These are phyloP conservation scores for Turnera subulata DNA, from an alignment of 345 rosid genomes.

Conservation along the genomic window DNA sequence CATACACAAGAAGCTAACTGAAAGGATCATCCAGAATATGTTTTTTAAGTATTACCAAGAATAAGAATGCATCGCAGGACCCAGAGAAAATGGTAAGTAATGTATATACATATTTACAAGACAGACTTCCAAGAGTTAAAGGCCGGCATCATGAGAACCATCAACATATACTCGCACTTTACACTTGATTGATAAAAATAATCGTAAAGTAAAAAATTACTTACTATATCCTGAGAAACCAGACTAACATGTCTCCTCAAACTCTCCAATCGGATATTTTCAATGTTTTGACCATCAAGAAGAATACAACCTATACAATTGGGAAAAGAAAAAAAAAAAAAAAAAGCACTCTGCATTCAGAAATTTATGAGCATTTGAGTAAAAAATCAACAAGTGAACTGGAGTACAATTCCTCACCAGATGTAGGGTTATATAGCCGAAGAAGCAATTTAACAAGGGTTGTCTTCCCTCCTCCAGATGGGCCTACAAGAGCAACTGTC, in stretches of 20 bases:
- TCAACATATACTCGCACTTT: too few relatives aligned
- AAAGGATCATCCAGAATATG: slow-evolving; percentile 8
- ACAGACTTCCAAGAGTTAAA: neutral
- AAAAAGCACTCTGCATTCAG: too few relatives aligned
- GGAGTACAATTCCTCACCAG: slow-evolving; percentile 42
- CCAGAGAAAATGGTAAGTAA: too few relatives aligned
- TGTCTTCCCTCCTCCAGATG: slow-evolving; percentile 98
- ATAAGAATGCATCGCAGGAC: too few relatives aligned
- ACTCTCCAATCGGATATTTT: slow-evolving; percentile 52
- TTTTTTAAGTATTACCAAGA: neutral
- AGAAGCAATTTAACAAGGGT: slow-evolving; percentile 92
- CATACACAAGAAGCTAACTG: slow-evolving; percentile 12
- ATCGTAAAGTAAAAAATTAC: slow-evolving; percentile 1
- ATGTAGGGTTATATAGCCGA: slow-evolving; percentile 74
- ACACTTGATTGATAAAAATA: too few relatives aligned
- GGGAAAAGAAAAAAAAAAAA: slow-evolving; percentile 2
- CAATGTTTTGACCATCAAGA: slow-evolving; percentile 60
- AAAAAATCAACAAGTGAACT: neutral
- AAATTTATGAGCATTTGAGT: neutral
- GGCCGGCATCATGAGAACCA: neutral
- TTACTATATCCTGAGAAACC: slow-evolving; percentile 93
- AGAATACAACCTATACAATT: slow-evolving; percentile 51
- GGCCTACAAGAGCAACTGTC: slow-evolving; percentile 85
- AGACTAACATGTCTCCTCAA: slow-evolving; percentile 83
- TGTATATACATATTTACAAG: neutral